phyloP scores from a whole-genome alignment of 768 basidiomycete species.

The Leucocoprinus sp. region DNA sequence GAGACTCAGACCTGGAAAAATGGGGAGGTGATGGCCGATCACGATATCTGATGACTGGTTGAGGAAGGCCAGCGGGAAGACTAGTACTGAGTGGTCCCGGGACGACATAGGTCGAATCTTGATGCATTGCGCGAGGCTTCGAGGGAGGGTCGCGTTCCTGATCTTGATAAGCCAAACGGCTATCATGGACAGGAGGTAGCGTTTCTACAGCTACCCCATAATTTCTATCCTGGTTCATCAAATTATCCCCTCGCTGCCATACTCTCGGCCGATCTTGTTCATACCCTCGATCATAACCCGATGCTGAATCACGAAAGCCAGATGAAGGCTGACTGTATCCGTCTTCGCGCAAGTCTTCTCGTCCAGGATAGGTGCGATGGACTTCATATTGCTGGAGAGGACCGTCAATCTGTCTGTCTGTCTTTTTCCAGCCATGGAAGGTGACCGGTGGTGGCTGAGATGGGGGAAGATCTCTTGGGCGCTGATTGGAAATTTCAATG shows the following conservation, averaged over 20 bases:
- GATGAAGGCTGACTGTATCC: not conserved
- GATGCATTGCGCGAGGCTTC: constrained; percentile 10
- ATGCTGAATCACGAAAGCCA: not conserved
- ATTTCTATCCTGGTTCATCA: not conserved
- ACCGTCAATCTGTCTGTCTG: not conserved
- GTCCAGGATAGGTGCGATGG: not conserved
- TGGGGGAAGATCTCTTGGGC: not conserved
- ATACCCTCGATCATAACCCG: constrained; percentile 3
- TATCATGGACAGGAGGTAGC: not conserved
- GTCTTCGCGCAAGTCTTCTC: constrained; percentile 3
- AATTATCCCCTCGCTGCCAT: not conserved
- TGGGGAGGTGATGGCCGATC: constrained; percentile 9
- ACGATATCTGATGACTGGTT: not conserved
- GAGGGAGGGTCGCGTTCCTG: constrained; percentile 8
- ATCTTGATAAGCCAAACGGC: constrained; percentile 4
- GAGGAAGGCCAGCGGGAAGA: not conserved
- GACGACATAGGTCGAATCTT: not conserved
- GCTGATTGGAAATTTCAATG: not conserved
- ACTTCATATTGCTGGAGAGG: not conserved
- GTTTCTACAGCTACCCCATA: not conserved
- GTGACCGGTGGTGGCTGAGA: not conserved
- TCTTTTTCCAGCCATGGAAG: constrained; percentile 1
- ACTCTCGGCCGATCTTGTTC: not conserved
- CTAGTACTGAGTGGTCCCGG: not conserved
- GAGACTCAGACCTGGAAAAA: not conserved